These are phyloP conservation scores for Arabidopsis hybrid DNA, from an alignment of 441 rosid species.

Conservation along the genomic window DNA sequence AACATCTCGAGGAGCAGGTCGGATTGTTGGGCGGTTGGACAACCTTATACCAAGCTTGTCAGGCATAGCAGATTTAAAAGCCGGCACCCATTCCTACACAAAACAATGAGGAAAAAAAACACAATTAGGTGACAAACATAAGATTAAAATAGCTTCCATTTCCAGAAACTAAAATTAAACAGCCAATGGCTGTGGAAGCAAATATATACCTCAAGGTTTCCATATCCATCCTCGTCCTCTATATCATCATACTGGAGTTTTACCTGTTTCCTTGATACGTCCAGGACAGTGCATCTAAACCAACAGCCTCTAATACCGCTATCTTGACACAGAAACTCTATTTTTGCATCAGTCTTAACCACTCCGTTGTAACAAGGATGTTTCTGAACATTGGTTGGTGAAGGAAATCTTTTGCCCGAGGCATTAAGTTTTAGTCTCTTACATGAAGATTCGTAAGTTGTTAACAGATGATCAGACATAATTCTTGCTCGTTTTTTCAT, in stretches of 20 bases:
- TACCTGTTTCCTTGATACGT: conserved; percentile 66
- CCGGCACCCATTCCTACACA: conserved; percentile 91
- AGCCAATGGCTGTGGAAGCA: conserved; percentile 27
- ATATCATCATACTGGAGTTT: conserved; percentile 87
- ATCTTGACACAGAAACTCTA: conserved; percentile 92
- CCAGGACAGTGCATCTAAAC: conserved; percentile 90
- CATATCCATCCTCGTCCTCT: conserved; percentile 79
- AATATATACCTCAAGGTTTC: conserved; percentile 85
- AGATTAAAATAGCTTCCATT: background rate
- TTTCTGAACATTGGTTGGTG: conserved; percentile 56
- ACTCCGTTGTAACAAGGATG: conserved; percentile 50
- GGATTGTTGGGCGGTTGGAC: conserved; percentile 73
- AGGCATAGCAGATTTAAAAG: conserved; percentile 67
- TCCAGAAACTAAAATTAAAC: conserved; percentile 9
- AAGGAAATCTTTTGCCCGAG: conserved; percentile 58
- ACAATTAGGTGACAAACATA: conserved; percentile 23
- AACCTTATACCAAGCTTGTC: conserved; percentile 89
- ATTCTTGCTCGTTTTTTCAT: conserved; percentile 52
- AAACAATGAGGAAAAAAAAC: conserved; percentile 7
- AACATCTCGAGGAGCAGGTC: conserved; percentile 67
- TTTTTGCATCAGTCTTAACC: conserved; percentile 70
- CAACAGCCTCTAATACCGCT: conserved; percentile 99
- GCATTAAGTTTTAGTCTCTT: conserved; percentile 58
- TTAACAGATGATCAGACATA: conserved; percentile 49
- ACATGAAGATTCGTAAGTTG: conserved; percentile 50